Evolutionary conservation across 805 yeast species (phyloP), one percentile per base, ranked within the genome.

Genomic region (Sugiyamaella valdiviana): DNA sequence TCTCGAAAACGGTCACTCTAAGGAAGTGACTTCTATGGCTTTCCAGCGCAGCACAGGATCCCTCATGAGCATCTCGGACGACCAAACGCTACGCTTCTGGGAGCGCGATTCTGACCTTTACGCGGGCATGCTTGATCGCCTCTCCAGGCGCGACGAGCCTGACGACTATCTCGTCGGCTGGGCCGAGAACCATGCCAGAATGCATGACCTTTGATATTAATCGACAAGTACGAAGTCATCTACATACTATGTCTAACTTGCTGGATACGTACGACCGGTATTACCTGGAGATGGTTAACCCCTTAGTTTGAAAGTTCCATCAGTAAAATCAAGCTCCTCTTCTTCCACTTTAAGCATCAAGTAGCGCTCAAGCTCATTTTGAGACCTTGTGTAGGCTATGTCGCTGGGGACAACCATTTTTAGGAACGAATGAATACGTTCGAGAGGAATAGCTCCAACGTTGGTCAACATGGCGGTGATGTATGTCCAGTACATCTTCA

Each of bases 391-490:
- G 42, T 65, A 70, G 4, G 74, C 68, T 16, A 67, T 63, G 16
- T 77, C 81, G 46, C 69, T 71, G 1, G 85, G 84, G 1, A 77
- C 77, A n/a, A 79, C 69, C 65, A 77, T 72, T 36, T 67, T 68
- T 50, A 81, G 62, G 54, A 81, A 77, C 15, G 76, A 70, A 49
- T 78, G 80, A 26, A 82, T 75, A 51, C 76, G 68, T 12, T 66
- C 70, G 4, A 69, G 58, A 2, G 78, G 75, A 53, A 78, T 58
- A 1, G 74, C 56, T 0, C 81, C 83, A 39, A 79, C 63, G 51
- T 80, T 81, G 2, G 76, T 76, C 21, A 81, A 63, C 79, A 81
- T 79, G 2, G 79, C 80, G 15, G 61, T 62, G 23, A 82, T 70
- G 55, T 73, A 77, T 0, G 82, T 76, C 73, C 75, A 71, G 50